Conservation (phyloP, 2,329 filamentous ascomycete species). For the Aspergillus luchuensis region DNA sequence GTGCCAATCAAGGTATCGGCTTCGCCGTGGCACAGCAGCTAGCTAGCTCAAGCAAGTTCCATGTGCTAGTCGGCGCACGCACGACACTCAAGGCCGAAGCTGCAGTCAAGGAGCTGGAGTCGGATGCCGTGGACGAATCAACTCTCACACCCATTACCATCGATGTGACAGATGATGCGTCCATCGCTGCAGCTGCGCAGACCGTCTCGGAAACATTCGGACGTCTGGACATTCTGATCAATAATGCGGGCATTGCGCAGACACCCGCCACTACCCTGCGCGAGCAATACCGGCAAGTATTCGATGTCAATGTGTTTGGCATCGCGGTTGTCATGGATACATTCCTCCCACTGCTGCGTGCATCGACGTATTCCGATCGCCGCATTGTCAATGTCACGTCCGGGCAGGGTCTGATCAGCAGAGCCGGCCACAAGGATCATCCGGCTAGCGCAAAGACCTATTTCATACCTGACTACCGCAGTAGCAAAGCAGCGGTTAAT, state of each 20-base stretch:
- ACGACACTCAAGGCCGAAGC: background rate
- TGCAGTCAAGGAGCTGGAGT: conserved; percentile 1
- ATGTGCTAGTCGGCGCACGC: conserved; percentile 8
- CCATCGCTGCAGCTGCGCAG: conserved; percentile 3
- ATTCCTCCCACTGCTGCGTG: conserved; percentile 12
- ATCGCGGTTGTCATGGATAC: background rate
- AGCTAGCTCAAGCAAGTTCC: background rate
- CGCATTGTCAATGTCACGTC: conserved; percentile 17
- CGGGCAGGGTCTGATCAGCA: conserved; percentile 10
- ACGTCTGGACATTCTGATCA: conserved; percentile 8
- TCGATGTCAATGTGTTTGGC: conserved; percentile 8
- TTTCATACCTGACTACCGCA: conserved; percentile 1
- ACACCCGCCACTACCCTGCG: conserved; percentile 1
- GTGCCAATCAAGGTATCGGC: conserved; percentile 11
- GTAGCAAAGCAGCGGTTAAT: conserved; percentile 7
- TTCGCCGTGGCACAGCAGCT: background rate
- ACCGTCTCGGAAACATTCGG: conserved; percentile 1
- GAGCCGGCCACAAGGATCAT: background rate
- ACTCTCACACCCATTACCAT: conserved; percentile 6
- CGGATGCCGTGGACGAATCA: background rate
- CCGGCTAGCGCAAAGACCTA: background rate
- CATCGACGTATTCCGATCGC: conserved; percentile 12
- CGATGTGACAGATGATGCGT: background rate
- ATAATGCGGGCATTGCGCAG: conserved; percentile 8
- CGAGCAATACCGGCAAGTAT: conserved; percentile 3